Evolutionary conservation across 192 early-diverging fungal genomes (phyloP).

Genomic region (Pecoramyces ruminantium): DNA sequence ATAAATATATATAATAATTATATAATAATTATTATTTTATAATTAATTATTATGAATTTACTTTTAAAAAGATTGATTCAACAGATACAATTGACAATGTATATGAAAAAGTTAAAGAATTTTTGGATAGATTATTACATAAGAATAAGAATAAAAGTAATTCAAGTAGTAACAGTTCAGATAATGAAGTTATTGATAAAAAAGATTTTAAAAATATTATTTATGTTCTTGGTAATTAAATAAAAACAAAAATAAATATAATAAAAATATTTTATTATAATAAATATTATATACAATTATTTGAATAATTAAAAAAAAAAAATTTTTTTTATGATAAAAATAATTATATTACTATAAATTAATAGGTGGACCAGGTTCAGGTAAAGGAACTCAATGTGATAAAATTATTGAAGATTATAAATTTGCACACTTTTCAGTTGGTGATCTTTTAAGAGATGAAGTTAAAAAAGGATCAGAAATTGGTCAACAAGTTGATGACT

Average conservation of each 20-base stretch:
- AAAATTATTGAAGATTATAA: constrained; percentile 5
- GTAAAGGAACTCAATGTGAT: constrained; percentile 9
- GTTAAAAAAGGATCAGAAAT: constrained; percentile 7
- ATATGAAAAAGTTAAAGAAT: not conserved
- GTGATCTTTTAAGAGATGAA: constrained; percentile 11
- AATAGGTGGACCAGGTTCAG: constrained; percentile 33
- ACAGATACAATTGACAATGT: not conserved
- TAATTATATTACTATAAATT: too few relatives aligned
- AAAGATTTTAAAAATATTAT: not conserved
- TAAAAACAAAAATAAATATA: too few relatives aligned
- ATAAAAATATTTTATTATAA: too few relatives aligned
- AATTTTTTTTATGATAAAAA: too few relatives aligned
- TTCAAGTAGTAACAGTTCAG: not conserved
- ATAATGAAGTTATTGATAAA: not conserved
- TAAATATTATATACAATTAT: too few relatives aligned
- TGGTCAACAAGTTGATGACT: constrained; percentile 9
- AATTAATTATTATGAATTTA: too few relatives aligned
- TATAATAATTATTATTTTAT: too few relatives aligned
- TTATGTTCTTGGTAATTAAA: not conserved
- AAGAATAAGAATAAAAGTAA: not conserved
- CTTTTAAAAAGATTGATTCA: not conserved
- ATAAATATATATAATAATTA: too few relatives aligned
- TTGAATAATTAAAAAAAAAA: too few relatives aligned
- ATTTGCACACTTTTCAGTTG: constrained; percentile 1
- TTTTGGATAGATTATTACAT: not conserved